Evolutionary conservation across 2,329 filamentous ascomycete species (phyloP), one percentile per base, ranked within the genome.

Genomic region (Cladophialophora chaetospira): DNA sequence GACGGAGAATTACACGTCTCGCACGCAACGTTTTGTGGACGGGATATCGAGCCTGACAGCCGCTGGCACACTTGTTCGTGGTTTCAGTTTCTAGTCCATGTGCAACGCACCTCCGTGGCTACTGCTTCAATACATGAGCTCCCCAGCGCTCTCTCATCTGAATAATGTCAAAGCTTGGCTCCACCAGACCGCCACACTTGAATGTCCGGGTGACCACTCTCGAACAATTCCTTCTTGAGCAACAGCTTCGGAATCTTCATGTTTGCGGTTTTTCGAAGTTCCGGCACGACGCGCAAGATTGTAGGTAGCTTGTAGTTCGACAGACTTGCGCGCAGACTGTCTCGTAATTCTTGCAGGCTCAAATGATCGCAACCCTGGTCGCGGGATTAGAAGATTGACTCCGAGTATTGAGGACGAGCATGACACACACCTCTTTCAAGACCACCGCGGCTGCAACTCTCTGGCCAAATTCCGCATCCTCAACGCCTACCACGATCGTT

Each of bases 401-500:
- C n/a, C 5, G 13, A 5, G 17, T 36, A 5, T 36, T 15, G 33
- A 35, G 15, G 2, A 15, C 5, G 33, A 36, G 13, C 11, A 8
- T n/a, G n/a, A 40, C n/a, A 51, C 48, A 10, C 10, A 49, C 53
- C 10, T 52, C 36, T 28, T 52, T 23, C 23, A 43, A 31, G n/a
- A 59, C 72, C 5, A 79, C 53, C 3, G 73, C 68, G 5, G 76
- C 75, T 8, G 72, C 77, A 2, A 80, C 75, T 3, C 75, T 67
- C 63, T 79, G 75, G 3, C 77, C 76, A 55, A 73, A 79, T 53
- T 79, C 76, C 8, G 77, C 72, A 53, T 79, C 76, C 2, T 69
- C 65, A 9, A 79, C 73, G 3, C 77, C 76, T 0, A 79, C 75
- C 1, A 79, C 73, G 70, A 77, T 76, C 6, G 72, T 75, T 66